Base-by-base conservation (phyloP, 139 green algal species). In the Gonium pectorale region DNA sequence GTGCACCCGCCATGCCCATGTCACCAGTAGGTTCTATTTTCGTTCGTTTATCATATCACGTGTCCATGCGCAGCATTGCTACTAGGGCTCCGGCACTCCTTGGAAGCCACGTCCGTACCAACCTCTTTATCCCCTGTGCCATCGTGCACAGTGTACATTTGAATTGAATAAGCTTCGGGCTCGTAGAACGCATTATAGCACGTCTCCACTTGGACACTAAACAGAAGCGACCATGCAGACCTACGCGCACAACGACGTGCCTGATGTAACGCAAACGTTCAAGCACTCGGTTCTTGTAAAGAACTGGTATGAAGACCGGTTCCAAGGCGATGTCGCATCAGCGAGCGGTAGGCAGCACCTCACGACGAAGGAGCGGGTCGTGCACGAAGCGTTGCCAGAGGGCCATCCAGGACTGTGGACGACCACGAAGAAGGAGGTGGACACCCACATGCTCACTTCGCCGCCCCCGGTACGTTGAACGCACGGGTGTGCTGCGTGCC, bases 291-390 rank as follows among this genome's bases (percentile, higher is more conserved):
- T 62, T 29, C 41, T 82, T 11, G 75, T 82, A 0, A 82, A 82
- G 75, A 82, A 82, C 15, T 82, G 75, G 75, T 82, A 82, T 24
- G 75, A 82, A 24, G 75, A 82, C 41, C 59, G 75, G 19, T 82
- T 82, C 40, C 75, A 82, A 35, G 8, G 33, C 5, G 21, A 69
- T 26, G 75, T 72, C 1, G 75, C 75, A 0, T 60, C 27, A 1
- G 56, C 75, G 38, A 69, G 56, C 5, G 74, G 74, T 31, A 33
- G 74, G 26, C 5, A 29, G 13, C 56, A 81, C 27, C 74, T 68
- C 11, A 17, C 74, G 7, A 81, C 56, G 27, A 44, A 59, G 26
- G 74, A 81, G 73, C 73, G 73, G 5, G 56, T 69, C 31, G 17
- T 81, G 27, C 73, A 80, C 40, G 29, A 80, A 67, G 51, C 72